Evolutionary conservation across 768 basidiomycete genomes (phyloP), one percentile per base, ranked within the genome.

Genomic region (Hygrophoropsis aurantiaca): DNA sequence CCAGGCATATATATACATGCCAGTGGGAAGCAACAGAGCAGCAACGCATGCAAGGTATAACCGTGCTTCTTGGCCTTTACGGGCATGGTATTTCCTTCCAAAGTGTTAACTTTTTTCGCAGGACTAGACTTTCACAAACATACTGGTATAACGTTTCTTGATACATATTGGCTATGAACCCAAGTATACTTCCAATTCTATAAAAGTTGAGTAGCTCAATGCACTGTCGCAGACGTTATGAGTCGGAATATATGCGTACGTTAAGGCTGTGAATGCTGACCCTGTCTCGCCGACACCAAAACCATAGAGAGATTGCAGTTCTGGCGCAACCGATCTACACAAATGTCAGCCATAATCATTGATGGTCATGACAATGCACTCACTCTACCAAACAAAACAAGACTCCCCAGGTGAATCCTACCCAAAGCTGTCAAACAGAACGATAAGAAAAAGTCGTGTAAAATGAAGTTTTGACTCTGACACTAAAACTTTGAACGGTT

Each of bases 351-450:
- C 24, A 33, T 44, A 30, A 20, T 36, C 41, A 40, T 24, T 3
- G 23, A 13, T 16, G 27, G 27, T 13, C 27, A 30, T 20, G 36
- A 30, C n/a, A 20, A 10, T 20, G 8, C 38, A 42, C 68, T 25
- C 55, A 84, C 81, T 80, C 79, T 24, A 87, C 71, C 58, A 90
- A 67, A 44, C 80, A 82, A 56, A 79, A 92, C 18, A 84, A 61
- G 5, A 89, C 78, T 0, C 89, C 89, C 88, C 89, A 92, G 0
- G 78, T 75, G 49, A 91, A 81, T 42, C 82, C 81, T 24, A 82
- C 67, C 85, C 84, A 85, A n/a, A 85, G 58, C 83, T 87, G 61
- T 26, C 21, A 5, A 3, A 35, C 48, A 57, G 11, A 61, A 35
- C 38, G 15, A 49, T 39, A 27, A 7, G 19, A 1, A 5, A 20